These are phyloP conservation scores for Tolypocladium guangdongense DNA, from an alignment of 2,329 filamentous ascomycete genomes.

Conservation along the genomic window DNA sequence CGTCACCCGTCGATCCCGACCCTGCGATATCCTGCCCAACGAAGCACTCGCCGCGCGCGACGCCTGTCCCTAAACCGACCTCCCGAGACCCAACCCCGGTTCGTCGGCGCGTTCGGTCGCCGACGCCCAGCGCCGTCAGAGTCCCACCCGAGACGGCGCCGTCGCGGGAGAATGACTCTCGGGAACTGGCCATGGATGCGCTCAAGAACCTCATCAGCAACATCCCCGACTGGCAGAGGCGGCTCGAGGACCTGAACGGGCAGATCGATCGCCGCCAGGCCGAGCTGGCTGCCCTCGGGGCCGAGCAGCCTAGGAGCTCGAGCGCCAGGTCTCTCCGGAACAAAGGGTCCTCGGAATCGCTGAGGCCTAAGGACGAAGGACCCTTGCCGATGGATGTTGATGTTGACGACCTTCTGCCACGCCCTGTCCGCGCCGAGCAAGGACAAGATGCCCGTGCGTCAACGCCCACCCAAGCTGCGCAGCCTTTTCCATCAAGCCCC, in stretches of 20 bases:
- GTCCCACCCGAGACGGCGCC: slow-evolving; percentile 16
- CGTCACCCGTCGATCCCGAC: neutral
- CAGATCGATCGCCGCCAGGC: slow-evolving; percentile 52
- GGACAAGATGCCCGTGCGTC: slow-evolving; percentile 1
- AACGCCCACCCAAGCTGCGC: slow-evolving; percentile 3
- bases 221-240: slow-evolving; percentile 48
- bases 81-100: neutral
- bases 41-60: neutral
- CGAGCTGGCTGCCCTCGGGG: slow-evolving; percentile 41
- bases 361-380: slow-evolving; percentile 37
- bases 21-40: neutral
- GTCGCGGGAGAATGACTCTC: slow-evolving; percentile 15
- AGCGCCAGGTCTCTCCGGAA: slow-evolving; percentile 35
- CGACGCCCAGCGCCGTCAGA: slow-evolving; percentile 16
- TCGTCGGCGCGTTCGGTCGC: slow-evolving; percentile 17
- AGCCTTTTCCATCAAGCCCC: slow-evolving; percentile 17
- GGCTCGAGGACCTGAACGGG: slow-evolving; percentile 47
- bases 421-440: slow-evolving; percentile 1
- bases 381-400: slow-evolving; percentile 13
- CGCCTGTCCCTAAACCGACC: neutral
- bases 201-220: slow-evolving; percentile 42
- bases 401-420: neutral
- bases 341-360: slow-evolving; percentile 42
- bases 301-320: slow-evolving; percentile 13
- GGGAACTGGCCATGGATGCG: slow-evolving; percentile 41